phyloP scores from a whole-genome alignment of 2,329 filamentous ascomycete species.

The Fusarium liriodendri region DNA sequence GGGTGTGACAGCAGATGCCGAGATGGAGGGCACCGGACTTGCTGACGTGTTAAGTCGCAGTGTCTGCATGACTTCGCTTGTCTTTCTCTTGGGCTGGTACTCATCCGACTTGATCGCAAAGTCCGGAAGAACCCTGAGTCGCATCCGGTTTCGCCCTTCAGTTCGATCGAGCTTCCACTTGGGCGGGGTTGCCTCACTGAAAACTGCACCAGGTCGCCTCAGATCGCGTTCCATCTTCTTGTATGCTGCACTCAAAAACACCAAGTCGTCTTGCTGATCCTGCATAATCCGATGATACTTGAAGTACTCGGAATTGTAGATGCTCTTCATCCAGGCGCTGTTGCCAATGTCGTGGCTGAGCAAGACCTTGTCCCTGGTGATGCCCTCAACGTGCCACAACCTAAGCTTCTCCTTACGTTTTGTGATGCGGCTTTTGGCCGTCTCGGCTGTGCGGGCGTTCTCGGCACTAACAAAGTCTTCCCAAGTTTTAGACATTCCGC shows the following conservation, averaged over 20 bases:
- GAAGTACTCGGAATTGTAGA: constrained; percentile 89
- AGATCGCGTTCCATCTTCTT: constrained; percentile 83
- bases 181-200: constrained; percentile 70
- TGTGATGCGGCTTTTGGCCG: constrained; percentile 73
- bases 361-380: constrained; percentile 76
- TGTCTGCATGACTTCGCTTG: constrained; percentile 55
- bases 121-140: constrained; percentile 86
- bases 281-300: constrained; percentile 91
- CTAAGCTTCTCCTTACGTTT: constrained; percentile 87
- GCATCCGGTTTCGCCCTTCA: constrained; percentile 95
- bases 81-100: constrained; percentile 86
- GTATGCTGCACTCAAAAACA: constrained; percentile 81
- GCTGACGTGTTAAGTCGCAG: constrained; percentile 49
- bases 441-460: constrained; percentile 83
- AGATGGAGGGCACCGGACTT: constrained; percentile 33
- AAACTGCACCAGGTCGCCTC: constrained; percentile 82
- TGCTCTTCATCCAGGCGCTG: constrained; percentile 93
- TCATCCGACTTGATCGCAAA: constrained; percentile 74
- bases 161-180: constrained; percentile 97
- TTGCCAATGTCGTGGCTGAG: constrained; percentile 88
- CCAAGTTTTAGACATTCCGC: constrained; percentile 84
- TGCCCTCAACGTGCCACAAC: constrained; percentile 79
- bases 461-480: constrained; percentile 87
- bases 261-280: constrained; percentile 91
- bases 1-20: constrained; percentile 31